These are phyloP conservation scores for Blastomyces parvus DNA, from an alignment of 2,329 filamentous ascomycete genomes.

Conservation along the genomic window DNA sequence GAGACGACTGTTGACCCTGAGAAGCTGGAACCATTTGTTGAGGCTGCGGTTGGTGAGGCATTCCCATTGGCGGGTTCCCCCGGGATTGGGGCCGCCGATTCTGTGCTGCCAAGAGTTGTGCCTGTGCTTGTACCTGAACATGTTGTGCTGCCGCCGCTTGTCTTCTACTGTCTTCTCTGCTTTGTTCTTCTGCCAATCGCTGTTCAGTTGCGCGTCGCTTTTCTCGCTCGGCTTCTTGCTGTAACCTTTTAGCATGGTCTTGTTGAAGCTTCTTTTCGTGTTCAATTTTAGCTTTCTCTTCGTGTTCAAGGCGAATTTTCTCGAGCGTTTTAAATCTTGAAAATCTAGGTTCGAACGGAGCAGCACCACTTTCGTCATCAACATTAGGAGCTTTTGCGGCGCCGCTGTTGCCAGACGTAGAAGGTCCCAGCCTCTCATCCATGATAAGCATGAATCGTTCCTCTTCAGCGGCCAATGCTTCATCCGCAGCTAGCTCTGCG, in stretches of 20 bases:
- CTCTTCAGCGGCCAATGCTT: slow-evolving; percentile 78
- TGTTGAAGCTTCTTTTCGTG: slow-evolving; percentile 41
- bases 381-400: slow-evolving; percentile 54
- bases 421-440: slow-evolving; percentile 68
- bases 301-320: slow-evolving; percentile 67
- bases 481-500: slow-evolving; percentile 88
- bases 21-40: slow-evolving; percentile 27
- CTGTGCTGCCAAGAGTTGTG: slow-evolving; percentile 35
- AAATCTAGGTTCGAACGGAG: slow-evolving; percentile 76
- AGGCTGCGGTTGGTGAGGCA: slow-evolving; percentile 23
- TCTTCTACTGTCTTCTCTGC: slow-evolving; percentile 32
- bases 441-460: slow-evolving; percentile 88
- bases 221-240: slow-evolving; percentile 41
- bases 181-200: slow-evolving; percentile 37
- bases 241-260: slow-evolving; percentile 41
- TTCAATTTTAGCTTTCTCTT: slow-evolving; percentile 52
- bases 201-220: slow-evolving; percentile 38
- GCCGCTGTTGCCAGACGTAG: slow-evolving; percentile 46
- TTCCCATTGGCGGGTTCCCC: slow-evolving; percentile 28
- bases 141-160: slow-evolving; percentile 41
- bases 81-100: slow-evolving; percentile 45
- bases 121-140: slow-evolving; percentile 32
- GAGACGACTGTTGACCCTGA: slow-evolving; percentile 39
- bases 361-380: slow-evolving; percentile 60
- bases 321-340: slow-evolving; percentile 87